Evolutionary conservation across 352 stramenopile genomes (phyloP).

Genomic region (Sclerospora graminicola): DNA sequence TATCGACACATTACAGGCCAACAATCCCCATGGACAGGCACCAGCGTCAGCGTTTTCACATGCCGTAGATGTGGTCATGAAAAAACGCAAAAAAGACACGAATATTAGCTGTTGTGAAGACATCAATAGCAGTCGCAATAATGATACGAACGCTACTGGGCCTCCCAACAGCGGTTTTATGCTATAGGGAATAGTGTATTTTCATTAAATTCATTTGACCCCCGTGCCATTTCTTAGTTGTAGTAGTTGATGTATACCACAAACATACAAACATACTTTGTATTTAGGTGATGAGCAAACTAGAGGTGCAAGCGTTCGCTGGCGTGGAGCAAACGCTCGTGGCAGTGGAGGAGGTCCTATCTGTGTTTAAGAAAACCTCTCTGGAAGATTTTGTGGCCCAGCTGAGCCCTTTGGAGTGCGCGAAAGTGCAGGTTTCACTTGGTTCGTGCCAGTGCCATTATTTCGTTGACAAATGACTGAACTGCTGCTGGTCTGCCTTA

Average conservation of each 20-base stretch:
- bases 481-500: not conserved
- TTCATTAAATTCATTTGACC: too few relatives aligned
- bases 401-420: conserved; percentile 58
- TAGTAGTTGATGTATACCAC: too few relatives aligned
- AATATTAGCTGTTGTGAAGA: conserved; percentile 1
- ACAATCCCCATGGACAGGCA: conserved; percentile 23
- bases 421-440: conserved; percentile 77
- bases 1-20: conserved; percentile 44
- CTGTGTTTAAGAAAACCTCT: conserved; percentile 39
- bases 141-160: not conserved
- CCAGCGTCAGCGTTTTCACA: conserved; percentile 22
- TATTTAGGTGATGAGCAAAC: conserved; percentile 66
- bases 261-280: too few relatives aligned
- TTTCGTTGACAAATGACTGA: not conserved
- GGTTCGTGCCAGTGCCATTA: conserved; percentile 25
- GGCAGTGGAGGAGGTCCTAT: conserved; percentile 62
- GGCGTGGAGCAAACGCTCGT: conserved; percentile 74
- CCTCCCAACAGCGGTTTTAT: conserved; percentile 5
- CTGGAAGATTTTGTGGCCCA: conserved; percentile 50
- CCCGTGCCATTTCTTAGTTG: too few relatives aligned
- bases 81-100: conserved; percentile 30
- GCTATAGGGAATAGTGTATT: conserved; percentile 10
- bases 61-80: conserved; percentile 27
- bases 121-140: conserved; percentile 1
- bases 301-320: conserved; percentile 48